Evolutionary conservation across 768 basidiomycete species (phyloP), one percentile per base, ranked within the genome.

Genomic region (Trichaptum fuscoviolaceum): DNA sequence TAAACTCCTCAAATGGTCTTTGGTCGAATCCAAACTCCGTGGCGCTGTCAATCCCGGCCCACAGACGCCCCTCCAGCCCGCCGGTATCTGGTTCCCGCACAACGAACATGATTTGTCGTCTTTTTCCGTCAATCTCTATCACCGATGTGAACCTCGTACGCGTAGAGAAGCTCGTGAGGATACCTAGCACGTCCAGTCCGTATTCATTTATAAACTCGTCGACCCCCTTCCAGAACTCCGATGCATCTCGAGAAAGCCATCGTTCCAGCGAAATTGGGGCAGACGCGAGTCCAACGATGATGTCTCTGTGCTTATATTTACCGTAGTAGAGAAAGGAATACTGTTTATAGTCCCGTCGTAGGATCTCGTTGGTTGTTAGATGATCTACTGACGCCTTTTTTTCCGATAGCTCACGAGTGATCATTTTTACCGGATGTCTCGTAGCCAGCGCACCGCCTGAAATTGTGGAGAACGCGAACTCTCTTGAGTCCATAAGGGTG

Each of bases 321-420:
- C 81, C 83, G 1, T 80, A 73, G 1, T 87, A 82, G 0, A 79
- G 75, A 67, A 86, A 76, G 1, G 76, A 73, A 72, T 95, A 96
- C 69, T 96, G 88, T 75, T 99, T 99, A 82, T 95, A 99, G 77
- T 99, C 97, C n/a, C 97, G 81, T 15, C 94, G 83, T 5, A 99
- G 83, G 24, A 98, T 85, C 72, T 98, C 95, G 66, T 84, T 81
- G 0, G 87, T 85, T 8, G 78, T 79, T n/a, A 98, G 81, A 68
- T 87, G 83, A 1, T 85, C 84, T 9, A 99, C 79, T 67, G 89
- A 84, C 2, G 71, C 70, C 74, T 99, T 99, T 77, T 85, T 85
- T 2, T 72, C 70, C 62, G 78, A 66, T 24, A 94, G 81, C 2
- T 75, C 73, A 36, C 74, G 72, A 1, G 83, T 79, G 15, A 93